Conservation (phyloP, 495 filamentous ascomycete species). For the Penicillium goetzii region DNA sequence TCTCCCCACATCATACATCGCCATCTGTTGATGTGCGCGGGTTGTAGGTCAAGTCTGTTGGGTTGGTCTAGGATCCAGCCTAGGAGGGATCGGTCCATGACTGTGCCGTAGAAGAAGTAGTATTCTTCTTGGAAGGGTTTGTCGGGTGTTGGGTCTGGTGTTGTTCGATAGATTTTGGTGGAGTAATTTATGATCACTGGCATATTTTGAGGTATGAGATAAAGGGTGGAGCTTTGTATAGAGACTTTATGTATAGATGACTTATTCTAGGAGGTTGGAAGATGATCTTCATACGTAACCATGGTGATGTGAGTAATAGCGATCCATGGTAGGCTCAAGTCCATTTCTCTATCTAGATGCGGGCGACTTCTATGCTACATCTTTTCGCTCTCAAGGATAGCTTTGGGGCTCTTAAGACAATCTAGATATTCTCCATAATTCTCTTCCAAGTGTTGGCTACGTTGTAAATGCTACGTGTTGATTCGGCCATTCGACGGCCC, state of each 20-base stretch:
- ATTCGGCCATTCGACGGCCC: no score
- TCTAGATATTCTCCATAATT: no score
- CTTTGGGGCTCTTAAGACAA: no score
- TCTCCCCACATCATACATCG: neutral
- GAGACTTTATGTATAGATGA: neutral
- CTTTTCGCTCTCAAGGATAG: neutral
- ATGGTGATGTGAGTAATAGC: neutral
- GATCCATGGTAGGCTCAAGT: neutral
- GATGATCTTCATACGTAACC: neutral
- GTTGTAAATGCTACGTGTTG: no score
- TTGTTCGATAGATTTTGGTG: neutral
- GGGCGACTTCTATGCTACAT: neutral
- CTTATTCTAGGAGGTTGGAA: neutral
- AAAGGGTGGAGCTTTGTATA: no score
- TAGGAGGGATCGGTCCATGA: neutral
- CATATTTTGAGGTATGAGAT: neutral
- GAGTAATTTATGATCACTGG: neutral
- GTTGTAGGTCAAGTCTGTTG: neutral
- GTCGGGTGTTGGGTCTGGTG: neutral
- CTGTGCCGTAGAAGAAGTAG: slow-evolving; percentile 3
- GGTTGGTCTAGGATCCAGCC: neutral
- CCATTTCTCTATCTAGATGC: neutral
- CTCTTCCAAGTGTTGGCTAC: no score
- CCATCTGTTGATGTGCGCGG: neutral
- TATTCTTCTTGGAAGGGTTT: neutral